phyloP scores from a whole-genome alignment of 139 green algal species.

The Spirogloea muscicola region DNA sequence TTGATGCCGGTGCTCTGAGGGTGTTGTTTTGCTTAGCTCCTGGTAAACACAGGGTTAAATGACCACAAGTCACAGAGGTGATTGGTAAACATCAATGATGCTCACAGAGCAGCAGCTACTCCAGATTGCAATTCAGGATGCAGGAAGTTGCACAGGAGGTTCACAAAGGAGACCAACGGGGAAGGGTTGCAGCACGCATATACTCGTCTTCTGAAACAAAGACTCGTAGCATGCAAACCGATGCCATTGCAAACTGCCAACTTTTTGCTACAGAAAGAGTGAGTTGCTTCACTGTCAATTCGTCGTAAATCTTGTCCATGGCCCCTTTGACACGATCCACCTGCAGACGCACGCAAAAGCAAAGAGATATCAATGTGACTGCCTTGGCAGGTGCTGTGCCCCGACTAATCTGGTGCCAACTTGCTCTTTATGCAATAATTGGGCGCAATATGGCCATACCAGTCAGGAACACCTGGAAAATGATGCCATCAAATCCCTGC shows the following conservation, averaged over 20 bases:
- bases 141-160: not conserved
- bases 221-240: not conserved
- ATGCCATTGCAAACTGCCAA: no score
- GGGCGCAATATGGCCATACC: not conserved
- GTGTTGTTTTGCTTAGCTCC: not conserved
- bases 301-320: slow-evolving; percentile 19
- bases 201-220: not conserved
- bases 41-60: no score
- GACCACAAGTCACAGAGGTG: not conserved
- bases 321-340: slow-evolving; percentile 19
- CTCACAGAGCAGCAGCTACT: not conserved
- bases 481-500: not conserved
- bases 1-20: slow-evolving; percentile 10
- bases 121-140: not conserved
- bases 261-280: not conserved
- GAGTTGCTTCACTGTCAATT: slow-evolving; percentile 10
- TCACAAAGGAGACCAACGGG: not conserved
- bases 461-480: not conserved
- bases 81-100: not conserved
- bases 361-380: not conserved
- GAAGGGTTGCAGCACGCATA: not conserved
- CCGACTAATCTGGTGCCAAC: not conserved
- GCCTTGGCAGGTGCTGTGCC: not conserved
- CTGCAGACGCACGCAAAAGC: not conserved
- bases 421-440: not conserved